phyloP scores from a whole-genome alignment of 148 eudicot species.

The Euryodendron excelsum region DNA sequence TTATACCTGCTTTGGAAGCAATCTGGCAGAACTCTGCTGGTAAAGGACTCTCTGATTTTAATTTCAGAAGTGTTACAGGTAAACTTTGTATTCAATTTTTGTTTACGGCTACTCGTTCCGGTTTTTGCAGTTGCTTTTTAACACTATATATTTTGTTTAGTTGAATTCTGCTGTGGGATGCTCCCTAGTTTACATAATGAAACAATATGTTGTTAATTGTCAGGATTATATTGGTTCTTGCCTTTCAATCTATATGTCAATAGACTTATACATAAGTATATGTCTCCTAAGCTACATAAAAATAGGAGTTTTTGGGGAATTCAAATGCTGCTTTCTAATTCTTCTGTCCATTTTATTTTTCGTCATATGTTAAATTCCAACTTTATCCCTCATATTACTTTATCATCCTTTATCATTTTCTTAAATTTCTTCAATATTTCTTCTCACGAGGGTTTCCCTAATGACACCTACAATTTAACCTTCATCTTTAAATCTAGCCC shows the following conservation, averaged over 20 bases:
- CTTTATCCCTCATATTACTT: neutral
- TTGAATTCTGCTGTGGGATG: neutral
- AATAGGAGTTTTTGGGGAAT: neutral
- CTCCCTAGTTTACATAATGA: neutral
- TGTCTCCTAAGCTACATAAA: neutral
- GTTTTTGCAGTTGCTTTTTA: neutral
- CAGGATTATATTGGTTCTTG: neutral
- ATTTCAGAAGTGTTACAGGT: conserved; percentile 98
- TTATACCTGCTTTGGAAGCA: conserved; percentile 92
- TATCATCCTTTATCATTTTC: neutral
- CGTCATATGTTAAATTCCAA: neutral
- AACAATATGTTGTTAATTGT: neutral
- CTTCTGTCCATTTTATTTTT: neutral
- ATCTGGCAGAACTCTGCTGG: conserved; percentile 97
- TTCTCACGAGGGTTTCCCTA: neutral
- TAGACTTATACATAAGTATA: neutral
- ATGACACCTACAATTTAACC: neutral
- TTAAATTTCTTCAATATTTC: neutral
- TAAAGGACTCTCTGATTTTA: conserved; percentile 91
- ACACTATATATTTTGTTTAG: neutral
- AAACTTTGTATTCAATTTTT: conserved; percentile 9
- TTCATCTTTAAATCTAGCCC: neutral
- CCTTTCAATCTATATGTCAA: neutral
- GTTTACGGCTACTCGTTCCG: neutral
- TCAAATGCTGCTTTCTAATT: neutral